Evolutionary conservation across 768 basidiomycete genomes (phyloP), one percentile per base, ranked within the genome.

Genomic region (Trametes meyenii): DNA sequence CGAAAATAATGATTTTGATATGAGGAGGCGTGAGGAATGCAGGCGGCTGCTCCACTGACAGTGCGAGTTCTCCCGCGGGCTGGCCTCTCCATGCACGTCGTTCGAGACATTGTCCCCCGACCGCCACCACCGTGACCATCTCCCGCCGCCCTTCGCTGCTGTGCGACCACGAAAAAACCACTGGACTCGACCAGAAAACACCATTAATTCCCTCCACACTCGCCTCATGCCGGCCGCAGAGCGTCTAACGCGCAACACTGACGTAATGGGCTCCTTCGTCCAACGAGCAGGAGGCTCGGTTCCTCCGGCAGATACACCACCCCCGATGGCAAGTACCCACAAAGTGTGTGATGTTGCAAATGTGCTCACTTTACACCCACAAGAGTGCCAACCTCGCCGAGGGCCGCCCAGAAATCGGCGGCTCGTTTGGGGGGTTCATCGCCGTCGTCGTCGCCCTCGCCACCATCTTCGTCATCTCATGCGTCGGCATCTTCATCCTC

Each of bases 361-460:
- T 35, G 3, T 5, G 14, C 16, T 13, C 23, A 16, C 39, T 1
- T 24, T 5, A 26, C n/a, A 21, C 11, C 4, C 7, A 23, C 21
- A 24, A 64, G 62, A 59, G 62, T 50, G 62, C 57, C 7, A 55
- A 60, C 26, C 26, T 59, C 10, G 45, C 49, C 23, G 24, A 43
- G 14, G 59, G 48, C 44, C 33, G 62, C 11, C 71, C 71, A 1
- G 63, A 71, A 50, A 70, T 72, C 8, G 65, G 61, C 35, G 71
- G 71, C 52, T 71, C 64, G 40, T 62, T 57, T 50, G 55, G 63
- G 81, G 87, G 80, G 12, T 90, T 90, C 74, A 81, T 89, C 64
- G 84, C 74, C 3, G 73, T 90, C 40, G 77, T 90, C 42, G 81
- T 88, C 39, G 71, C 76, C 46, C 78, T 90, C 43, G 75, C 77